Evolutionary conservation across 2,329 filamentous ascomycete genomes (phyloP).

Genomic region (Colletotrichum sp.): DNA sequence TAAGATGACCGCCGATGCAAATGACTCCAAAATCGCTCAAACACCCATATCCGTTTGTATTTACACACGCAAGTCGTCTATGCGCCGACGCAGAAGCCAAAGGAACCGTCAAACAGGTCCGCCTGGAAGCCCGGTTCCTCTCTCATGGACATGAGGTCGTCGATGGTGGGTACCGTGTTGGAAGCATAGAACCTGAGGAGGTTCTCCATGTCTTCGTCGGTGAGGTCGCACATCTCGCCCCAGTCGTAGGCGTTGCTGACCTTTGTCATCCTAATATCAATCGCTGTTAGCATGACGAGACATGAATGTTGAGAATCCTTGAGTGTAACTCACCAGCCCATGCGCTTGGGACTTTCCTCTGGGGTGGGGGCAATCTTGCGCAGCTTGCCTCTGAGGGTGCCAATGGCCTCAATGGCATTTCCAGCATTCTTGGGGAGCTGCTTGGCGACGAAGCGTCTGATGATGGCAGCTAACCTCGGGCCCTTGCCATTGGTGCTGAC

Average conservation of each 20-base stretch:
- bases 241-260: constrained; percentile 89
- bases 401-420: constrained; percentile 84
- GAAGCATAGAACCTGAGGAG: constrained; percentile 77
- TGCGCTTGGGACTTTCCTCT: constrained; percentile 82
- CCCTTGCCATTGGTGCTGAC: constrained; percentile 98
- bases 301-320: background rate
- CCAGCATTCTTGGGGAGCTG: constrained; percentile 81
- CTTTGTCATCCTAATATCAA: constrained; percentile 75
- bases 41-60: constrained; percentile 12
- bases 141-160: constrained; percentile 61
- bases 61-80: constrained; percentile 1
- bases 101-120: constrained; percentile 65
- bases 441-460: constrained; percentile 81
- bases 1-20: constrained; percentile 4
- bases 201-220: constrained; percentile 82
- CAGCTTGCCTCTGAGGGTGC: constrained; percentile 78
- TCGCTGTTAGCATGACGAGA: background rate
- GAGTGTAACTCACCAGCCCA: constrained; percentile 73
- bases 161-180: constrained; percentile 60
- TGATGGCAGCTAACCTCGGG: constrained; percentile 85
- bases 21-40: constrained; percentile 14
- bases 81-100: constrained; percentile 60
- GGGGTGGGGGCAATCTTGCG: constrained; percentile 74
- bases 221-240: constrained; percentile 83
- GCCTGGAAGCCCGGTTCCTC: constrained; percentile 46